Percentiles rank a stretch among this genome's conserved stretches.
Evolutionary conservation across 352 stramenopile species (phyloP).

Genomic region (Blastocystis sp.): DNA sequence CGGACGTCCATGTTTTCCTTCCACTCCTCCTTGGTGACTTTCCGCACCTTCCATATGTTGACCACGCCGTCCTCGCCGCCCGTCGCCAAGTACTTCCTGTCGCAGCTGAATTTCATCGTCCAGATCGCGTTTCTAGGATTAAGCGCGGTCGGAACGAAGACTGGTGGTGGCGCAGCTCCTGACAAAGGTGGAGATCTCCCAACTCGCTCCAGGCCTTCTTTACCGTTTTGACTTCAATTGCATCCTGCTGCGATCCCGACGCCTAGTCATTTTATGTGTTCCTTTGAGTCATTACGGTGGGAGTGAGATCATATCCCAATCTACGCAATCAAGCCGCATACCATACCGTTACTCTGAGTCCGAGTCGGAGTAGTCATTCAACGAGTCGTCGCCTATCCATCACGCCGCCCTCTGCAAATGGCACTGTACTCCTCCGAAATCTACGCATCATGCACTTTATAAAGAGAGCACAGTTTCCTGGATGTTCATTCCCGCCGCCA

Average conservation of each 20-base stretch:
- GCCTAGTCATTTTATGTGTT: not conserved
- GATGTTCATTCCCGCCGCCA: not conserved
- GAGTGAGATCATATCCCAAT: not conserved
- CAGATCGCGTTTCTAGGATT: constrained; percentile 70
- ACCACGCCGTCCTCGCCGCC: constrained; percentile 71
- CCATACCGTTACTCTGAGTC: not conserved
- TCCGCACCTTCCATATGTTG: constrained; percentile 69
- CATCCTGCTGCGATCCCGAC: not conserved
- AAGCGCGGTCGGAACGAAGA: not conserved
- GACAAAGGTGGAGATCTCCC: constrained; percentile 58
- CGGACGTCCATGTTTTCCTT: constrained; percentile 61
- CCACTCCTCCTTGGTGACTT: constrained; percentile 56
- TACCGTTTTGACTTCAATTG: constrained; percentile 30
- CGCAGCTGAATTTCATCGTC: constrained; percentile 73
- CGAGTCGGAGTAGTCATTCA: constrained; percentile 31
- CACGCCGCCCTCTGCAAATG: not conserved
- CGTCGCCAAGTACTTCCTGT: constrained; percentile 74
- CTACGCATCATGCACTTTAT: not conserved
- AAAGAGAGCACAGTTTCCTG: not conserved
- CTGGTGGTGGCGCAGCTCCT: constrained; percentile 48
- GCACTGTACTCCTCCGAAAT: constrained; percentile 31
- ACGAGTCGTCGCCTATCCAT: constrained; percentile 25
- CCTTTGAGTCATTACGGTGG: not conserved
- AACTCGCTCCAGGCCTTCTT: constrained; percentile 52
- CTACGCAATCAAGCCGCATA: not conserved